phyloP scores from a whole-genome alignment of 441 rosid genomes.

The Oxalis stricta region DNA sequence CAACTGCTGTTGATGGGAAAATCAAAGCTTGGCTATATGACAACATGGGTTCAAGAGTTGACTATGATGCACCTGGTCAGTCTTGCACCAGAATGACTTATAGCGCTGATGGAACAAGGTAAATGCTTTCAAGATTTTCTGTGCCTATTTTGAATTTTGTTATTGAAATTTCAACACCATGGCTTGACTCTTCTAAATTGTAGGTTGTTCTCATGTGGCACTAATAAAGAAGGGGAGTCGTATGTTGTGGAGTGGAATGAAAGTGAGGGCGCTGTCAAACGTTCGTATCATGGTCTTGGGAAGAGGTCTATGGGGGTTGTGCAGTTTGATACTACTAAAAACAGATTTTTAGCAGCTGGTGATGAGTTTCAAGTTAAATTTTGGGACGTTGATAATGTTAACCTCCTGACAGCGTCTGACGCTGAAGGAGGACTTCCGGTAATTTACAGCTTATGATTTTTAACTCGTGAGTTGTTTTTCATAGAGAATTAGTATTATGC shows the following conservation, averaged over 20 bases:
- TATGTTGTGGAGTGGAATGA: conserved; percentile 59
- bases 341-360: conserved; percentile 50
- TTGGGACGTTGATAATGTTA: conserved; percentile 54
- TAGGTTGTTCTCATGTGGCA: conserved; percentile 51
- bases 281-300: conserved; percentile 41
- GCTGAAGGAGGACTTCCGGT: conserved; percentile 51
- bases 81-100: conserved; percentile 31
- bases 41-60: conserved; percentile 31
- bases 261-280: conserved; percentile 53
- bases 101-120: conserved; percentile 33
- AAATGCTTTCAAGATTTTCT: not conserved
- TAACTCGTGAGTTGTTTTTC: no score
- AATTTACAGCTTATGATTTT: not conserved
- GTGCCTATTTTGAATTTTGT: not conserved
- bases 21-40: conserved; percentile 37
- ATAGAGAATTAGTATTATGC: no score
- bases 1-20: conserved; percentile 33
- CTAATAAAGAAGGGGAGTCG: conserved; percentile 50
- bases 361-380: conserved; percentile 44
- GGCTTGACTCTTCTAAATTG: not conserved
- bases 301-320: conserved; percentile 48
- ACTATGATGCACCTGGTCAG: conserved; percentile 31
- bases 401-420: conserved; percentile 22
- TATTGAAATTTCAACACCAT: not conserved
- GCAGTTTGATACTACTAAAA: conserved; percentile 54